phyloP scores from a whole-genome alignment of 495 filamentous ascomycete genomes.

The Penicillium mononematosum region DNA sequence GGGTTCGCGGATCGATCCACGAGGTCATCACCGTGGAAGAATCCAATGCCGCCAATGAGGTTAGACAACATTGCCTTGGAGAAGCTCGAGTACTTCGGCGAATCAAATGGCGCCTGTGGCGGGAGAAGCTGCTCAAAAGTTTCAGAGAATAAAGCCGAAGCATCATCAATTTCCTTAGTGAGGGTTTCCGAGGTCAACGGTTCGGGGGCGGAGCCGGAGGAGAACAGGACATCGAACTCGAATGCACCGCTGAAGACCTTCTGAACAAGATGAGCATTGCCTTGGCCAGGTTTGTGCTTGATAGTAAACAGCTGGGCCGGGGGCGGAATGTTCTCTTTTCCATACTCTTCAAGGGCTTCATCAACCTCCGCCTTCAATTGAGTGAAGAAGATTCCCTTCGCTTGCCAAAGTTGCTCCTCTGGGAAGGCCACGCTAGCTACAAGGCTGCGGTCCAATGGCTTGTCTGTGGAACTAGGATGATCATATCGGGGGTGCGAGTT shows the following conservation, averaged over 20 bases:
- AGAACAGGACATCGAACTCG: constrained; percentile 89
- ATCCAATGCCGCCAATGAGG: constrained; percentile 90
- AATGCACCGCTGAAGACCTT: constrained; percentile 77
- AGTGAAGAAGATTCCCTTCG: constrained; percentile 73
- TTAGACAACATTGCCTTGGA: constrained; percentile 91
- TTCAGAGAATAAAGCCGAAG: constrained; percentile 65
- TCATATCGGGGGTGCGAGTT: constrained; percentile 60
- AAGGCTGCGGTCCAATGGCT: constrained; percentile 71
- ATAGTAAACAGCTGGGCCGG: constrained; percentile 85
- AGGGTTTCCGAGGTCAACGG: constrained; percentile 64
- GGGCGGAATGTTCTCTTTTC: constrained; percentile 70
- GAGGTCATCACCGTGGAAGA: constrained; percentile 83
- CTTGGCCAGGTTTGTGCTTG: constrained; percentile 61
- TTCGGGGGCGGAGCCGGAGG: constrained; percentile 68
- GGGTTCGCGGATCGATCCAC: constrained; percentile 87
- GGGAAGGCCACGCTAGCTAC: constrained; percentile 70
- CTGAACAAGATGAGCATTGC: constrained; percentile 87
- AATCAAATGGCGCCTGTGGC: constrained; percentile 72
- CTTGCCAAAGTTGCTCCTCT: constrained; percentile 77
- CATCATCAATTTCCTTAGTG: constrained; percentile 63
- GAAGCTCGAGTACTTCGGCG: constrained; percentile 72
- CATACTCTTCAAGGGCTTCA: constrained; percentile 63
- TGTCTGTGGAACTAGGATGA: constrained; percentile 66
- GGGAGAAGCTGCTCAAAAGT: constrained; percentile 72
- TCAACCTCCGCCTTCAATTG: constrained; percentile 78